Evolutionary conservation across 176 grass and related monocot genomes (phyloP).

Genomic region (Aegilops speltoides): DNA sequence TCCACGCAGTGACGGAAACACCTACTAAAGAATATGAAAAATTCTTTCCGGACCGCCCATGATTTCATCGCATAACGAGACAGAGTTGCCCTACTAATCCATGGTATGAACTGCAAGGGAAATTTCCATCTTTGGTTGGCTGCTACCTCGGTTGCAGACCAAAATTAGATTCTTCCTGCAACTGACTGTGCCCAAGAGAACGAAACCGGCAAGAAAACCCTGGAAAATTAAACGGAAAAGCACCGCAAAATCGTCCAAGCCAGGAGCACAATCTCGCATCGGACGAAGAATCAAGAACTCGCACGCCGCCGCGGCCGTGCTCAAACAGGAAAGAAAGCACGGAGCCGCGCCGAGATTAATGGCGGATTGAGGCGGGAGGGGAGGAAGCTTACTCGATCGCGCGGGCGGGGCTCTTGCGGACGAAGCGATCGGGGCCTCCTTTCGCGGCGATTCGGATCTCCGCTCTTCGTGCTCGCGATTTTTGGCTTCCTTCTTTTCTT

Average conservation of each 20-base stretch:
- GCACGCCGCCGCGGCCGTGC: neutral
- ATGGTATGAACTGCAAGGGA: neutral
- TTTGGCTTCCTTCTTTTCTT: neutral
- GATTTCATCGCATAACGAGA: constrained; percentile 4
- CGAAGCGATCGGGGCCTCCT: constrained; percentile 25
- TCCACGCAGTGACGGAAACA: neutral
- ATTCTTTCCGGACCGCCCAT: neutral
- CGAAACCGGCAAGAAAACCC: neutral
- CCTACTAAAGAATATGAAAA: neutral
- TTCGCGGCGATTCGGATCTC: constrained; percentile 49
- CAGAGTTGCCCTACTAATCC: neutral
- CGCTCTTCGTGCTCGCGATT: constrained; percentile 31
- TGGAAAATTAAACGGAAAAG: neutral
- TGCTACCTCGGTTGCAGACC: neutral
- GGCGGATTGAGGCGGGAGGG: constrained; percentile 17
- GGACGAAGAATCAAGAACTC: constrained; percentile 21
- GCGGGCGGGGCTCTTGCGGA: constrained; percentile 6
- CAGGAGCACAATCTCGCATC: neutral
- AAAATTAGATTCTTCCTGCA: neutral
- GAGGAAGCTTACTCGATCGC: constrained; percentile 19
- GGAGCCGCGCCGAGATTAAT: neutral
- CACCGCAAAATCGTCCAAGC: neutral
- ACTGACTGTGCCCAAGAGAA: neutral
- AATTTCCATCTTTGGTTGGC: neutral
- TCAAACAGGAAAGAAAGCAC: neutral